Conservation (phyloP, 345 rosid genomes). For the Corchorus capsularis region DNA sequence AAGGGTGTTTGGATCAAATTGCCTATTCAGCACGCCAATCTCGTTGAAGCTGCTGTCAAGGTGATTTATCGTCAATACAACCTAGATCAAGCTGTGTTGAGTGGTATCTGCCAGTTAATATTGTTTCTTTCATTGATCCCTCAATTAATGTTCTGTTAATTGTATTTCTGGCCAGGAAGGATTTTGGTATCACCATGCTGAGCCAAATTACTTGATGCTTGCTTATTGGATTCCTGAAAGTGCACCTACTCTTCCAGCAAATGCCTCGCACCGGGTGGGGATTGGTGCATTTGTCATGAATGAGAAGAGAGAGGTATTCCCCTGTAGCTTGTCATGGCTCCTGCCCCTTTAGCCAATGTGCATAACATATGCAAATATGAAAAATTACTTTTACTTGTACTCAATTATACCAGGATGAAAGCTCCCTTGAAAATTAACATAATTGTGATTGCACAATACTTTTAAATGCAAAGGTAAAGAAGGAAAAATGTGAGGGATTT, state of each 20-base stretch:
- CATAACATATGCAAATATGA: background rate
- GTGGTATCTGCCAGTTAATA: background rate
- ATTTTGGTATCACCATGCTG: constrained; percentile 93
- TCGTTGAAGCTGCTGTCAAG: constrained; percentile 77
- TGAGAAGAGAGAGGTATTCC: constrained; percentile 67
- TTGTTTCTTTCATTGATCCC: background rate
- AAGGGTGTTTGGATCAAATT: constrained; percentile 90
- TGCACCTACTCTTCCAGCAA: constrained; percentile 66
- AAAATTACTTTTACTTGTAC: background rate
- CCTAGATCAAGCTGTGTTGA: background rate
- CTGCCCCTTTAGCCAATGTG: background rate
- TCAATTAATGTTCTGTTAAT: background rate
- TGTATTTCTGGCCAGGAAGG: constrained; percentile 62
- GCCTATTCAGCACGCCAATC: constrained; percentile 62
- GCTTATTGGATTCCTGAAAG: constrained; percentile 76
- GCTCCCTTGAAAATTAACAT: background rate
- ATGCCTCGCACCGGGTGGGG: constrained; percentile 85
- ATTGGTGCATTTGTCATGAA: constrained; percentile 82
- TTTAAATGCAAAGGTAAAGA: background rate
- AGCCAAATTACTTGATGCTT: constrained; percentile 79
- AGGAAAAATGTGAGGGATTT: background rate
- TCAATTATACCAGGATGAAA: background rate
- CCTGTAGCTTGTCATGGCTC: background rate
- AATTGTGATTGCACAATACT: background rate
- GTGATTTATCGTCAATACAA: constrained; percentile 31